Evolutionary conservation across 768 basidiomycete genomes (phyloP).

Genomic region (Suillus weaverae): DNA sequence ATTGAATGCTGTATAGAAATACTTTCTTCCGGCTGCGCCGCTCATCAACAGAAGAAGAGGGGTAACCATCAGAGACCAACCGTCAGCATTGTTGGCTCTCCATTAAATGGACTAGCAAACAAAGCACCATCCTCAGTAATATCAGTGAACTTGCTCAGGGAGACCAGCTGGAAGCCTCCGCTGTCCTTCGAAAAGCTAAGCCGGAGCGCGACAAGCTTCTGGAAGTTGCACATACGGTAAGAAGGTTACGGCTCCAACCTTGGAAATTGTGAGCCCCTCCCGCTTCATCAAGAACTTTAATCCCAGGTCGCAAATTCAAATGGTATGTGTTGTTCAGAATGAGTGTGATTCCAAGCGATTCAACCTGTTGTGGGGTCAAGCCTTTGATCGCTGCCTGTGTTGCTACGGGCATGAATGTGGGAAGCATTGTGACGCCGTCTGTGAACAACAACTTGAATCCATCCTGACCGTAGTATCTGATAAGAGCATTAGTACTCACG

Average conservation of each 20-base stretch:
- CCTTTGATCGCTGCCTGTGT: conserved; percentile 93
- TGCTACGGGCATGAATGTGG: conserved; percentile 93
- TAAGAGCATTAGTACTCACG: conserved; percentile 46
- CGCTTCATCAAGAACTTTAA: conserved; percentile 65
- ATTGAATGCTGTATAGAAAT: conserved; percentile 89
- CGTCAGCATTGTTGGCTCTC: conserved; percentile 86
- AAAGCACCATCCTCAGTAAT: conserved; percentile 89
- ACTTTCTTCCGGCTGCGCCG: conserved; percentile 78
- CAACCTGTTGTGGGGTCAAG: conserved; percentile 81
- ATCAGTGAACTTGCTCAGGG: conserved; percentile 77
- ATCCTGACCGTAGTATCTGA: conserved; percentile 7
- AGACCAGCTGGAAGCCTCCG: conserved; percentile 88
- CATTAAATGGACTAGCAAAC: conserved; percentile 82
- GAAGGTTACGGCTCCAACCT: conserved; percentile 81
- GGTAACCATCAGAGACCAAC: conserved; percentile 40
- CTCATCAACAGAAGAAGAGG: conserved; percentile 10
- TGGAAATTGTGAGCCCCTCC: conserved; percentile 92
- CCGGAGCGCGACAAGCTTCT: conserved; percentile 7
- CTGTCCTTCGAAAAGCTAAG: conserved; percentile 57
- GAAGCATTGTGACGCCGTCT: conserved; percentile 83
- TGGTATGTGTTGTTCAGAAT: conserved; percentile 93
- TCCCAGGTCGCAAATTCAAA: conserved; percentile 82
- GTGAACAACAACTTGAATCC: conserved; percentile 8
- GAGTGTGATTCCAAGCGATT: conserved; percentile 76
- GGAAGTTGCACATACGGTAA: conserved; percentile 57